Base-by-base conservation (phyloP, 371 early-diverging fungal species). In the Apophysomyces variabilis region DNA sequence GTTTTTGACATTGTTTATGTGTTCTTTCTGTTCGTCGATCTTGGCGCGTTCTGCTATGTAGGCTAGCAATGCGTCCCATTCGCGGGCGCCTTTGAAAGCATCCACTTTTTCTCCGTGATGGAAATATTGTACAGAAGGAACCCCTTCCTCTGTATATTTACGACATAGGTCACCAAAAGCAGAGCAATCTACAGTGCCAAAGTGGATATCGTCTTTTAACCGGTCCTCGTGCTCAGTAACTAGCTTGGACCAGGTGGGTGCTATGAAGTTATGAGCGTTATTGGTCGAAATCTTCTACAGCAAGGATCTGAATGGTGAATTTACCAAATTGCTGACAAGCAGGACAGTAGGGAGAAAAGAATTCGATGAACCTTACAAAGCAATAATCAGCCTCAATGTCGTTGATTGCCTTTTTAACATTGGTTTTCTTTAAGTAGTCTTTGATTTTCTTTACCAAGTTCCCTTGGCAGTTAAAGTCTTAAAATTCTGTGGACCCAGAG, bases 111-210 rank as follows among this genome's bases (percentile, higher is more conserved):
- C 69, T 44, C 94, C 93, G 9, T 89, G 58, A 47, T 77, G 71
- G 74, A 85, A 93, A 72, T 92, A 69, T 58, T 88, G 81, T 47
- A 94, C 38, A 0, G 87, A 85, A 5, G 94, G 94, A 63, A 82
- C 90, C 0, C 75, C 76, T 0, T 47, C 65, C 9, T 93, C 77
- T 1, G 74, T 54, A 62, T 93, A 85, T 14, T 80, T 82, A n/a
- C 78, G 70, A 66, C 93, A 92, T 32, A 92, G 70, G 58, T 89
- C 83, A 41, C 88, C 86, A 65, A 89, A 84, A n/a, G 80, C 71
- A 0, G 85, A 72, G 67, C 96, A 96, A 67, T 95, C 89, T 61
- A 95, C 89, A 57, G 90, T 88, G 21, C 85, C 93, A 70, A 96
- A 81, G 65, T 85, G 79, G 60, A 95, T 82, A 43, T 84, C 68